phyloP scores from a whole-genome alignment of 2,329 filamentous ascomycete genomes.

The Diatrype stigma region DNA sequence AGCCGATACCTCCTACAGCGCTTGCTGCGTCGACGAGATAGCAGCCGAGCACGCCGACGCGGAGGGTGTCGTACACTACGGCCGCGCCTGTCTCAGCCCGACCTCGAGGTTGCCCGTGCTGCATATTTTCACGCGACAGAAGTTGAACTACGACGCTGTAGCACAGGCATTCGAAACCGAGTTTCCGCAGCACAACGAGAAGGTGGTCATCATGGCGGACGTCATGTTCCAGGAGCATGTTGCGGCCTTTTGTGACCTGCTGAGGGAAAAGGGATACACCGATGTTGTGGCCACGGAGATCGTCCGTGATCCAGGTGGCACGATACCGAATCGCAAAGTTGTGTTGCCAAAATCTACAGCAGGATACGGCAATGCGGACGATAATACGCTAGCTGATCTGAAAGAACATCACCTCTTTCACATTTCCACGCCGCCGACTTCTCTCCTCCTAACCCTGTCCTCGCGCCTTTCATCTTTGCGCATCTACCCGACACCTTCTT shows the following conservation, averaged over 20 bases:
- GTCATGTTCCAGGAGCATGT: slow-evolving; percentile 81
- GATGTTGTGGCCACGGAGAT: slow-evolving; percentile 67
- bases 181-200: slow-evolving; percentile 60
- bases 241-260: slow-evolving; percentile 45
- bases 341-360: slow-evolving; percentile 12
- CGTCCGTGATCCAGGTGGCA: slow-evolving; percentile 71
- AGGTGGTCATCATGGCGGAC: slow-evolving; percentile 81
- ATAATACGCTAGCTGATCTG: slow-evolving; percentile 42
- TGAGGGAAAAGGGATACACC: slow-evolving; percentile 64
- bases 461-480: slow-evolving; percentile 75
- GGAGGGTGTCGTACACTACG: slow-evolving; percentile 91
- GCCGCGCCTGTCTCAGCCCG: slow-evolving; percentile 84
- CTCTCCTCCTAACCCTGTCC: slow-evolving; percentile 81
- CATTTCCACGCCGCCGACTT: slow-evolving; percentile 73
- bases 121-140: slow-evolving; percentile 79
- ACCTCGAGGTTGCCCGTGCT: slow-evolving; percentile 83
- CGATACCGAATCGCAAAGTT: slow-evolving; percentile 79
- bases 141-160: slow-evolving; percentile 59
- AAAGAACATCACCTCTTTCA: slow-evolving; percentile 76
- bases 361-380: slow-evolving; percentile 32
- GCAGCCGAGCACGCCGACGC: slow-evolving; percentile 91
- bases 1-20: slow-evolving; percentile 93
- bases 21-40: slow-evolving; percentile 95
- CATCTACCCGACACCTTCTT: slow-evolving; percentile 62
- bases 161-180: slow-evolving; percentile 60